phyloP scores from a whole-genome alignment of 2,329 filamentous ascomycete species.

The Ophiostoma himal-ulmi region DNA sequence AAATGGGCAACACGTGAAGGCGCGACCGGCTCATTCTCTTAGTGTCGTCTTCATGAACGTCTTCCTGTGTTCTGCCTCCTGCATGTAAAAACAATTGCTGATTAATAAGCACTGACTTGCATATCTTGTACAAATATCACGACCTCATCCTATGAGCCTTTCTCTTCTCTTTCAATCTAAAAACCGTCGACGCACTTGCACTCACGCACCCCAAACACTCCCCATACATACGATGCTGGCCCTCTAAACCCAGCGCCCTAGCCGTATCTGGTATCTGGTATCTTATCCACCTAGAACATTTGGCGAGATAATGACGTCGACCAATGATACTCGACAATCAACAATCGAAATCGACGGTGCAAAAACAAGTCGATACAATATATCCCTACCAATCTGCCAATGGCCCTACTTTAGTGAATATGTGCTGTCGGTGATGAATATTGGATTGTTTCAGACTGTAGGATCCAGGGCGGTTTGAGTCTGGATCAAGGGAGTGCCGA shows the following conservation, averaged over 20 bases:
- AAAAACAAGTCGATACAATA: not conserved
- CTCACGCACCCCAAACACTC: not conserved
- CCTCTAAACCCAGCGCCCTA: not conserved
- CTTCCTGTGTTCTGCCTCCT: not conserved
- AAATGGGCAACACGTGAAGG: slow-evolving; percentile 14
- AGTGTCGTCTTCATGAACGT: not conserved
- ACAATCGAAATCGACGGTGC: not conserved
- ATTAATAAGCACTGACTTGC: not conserved
- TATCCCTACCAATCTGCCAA: not conserved
- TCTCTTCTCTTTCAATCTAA: not conserved
- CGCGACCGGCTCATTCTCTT: slow-evolving; percentile 15
- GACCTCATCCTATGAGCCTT: not conserved
- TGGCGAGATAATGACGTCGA: slow-evolving; percentile 5
- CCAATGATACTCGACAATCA: not conserved
- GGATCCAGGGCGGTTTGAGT: not conserved
- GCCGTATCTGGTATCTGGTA: not conserved
- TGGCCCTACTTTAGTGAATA: not conserved
- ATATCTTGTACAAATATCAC: not conserved
- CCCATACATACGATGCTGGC: not conserved
- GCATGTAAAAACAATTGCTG: not conserved
- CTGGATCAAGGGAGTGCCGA: not conserved
- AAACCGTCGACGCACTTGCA: not conserved
- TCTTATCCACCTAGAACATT: not conserved
- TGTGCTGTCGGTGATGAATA: not conserved
- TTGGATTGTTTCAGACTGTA: not conserved